Base-by-base conservation (phyloP, 2,329 filamentous ascomycete genomes). In the Colletotrichum tabaci region DNA sequence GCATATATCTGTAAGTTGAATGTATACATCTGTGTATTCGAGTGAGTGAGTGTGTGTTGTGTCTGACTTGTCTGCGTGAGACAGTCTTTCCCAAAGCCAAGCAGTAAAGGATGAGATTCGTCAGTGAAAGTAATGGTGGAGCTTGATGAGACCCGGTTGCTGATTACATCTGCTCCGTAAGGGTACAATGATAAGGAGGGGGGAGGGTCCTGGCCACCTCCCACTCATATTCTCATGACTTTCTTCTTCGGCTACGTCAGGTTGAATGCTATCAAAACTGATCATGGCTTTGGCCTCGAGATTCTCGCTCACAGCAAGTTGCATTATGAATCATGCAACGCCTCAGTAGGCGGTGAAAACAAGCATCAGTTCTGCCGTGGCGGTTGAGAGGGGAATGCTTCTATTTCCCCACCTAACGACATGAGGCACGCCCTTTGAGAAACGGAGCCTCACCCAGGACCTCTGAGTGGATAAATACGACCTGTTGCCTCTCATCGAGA, bases 371-470 rank as follows among this genome's bases (percentile, higher is more conserved):
- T 57, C 63, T 46, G 44, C 52, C 66, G 30, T 38, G 18, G 26
- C 42, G 26, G 8, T 40, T 46, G 50, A 62, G 57, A 44, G 64
- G 64, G 16, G 55, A 44, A 13, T 58, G 50, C 57, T 49, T 15
- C 18, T 57, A 15, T 35, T 67, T 66, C 67, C 64, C 67, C 67
- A 67, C 67, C 49, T 26, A 12, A 46, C 42, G 52, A 69, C 65
- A 69, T 44, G 56, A 55, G 53, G 58, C 67, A 63, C 67, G 67
- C 67, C 63, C 67, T 71, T 71, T 16, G 21, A 12, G 21, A 12
- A 52, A 50, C 23, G 5, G 58, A 23, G 15, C 16, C 44, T 10
- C 9, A 30, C 10, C 16, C 18, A n/a, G 6, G 35, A 21, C 12
- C 9, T 16, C 10, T 8, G 30, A 21, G n/a, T 53, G 12, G 53